Evolutionary conservation across 1,139 yeast species (phyloP).

Genomic region (Citeromyces siamensis): DNA sequence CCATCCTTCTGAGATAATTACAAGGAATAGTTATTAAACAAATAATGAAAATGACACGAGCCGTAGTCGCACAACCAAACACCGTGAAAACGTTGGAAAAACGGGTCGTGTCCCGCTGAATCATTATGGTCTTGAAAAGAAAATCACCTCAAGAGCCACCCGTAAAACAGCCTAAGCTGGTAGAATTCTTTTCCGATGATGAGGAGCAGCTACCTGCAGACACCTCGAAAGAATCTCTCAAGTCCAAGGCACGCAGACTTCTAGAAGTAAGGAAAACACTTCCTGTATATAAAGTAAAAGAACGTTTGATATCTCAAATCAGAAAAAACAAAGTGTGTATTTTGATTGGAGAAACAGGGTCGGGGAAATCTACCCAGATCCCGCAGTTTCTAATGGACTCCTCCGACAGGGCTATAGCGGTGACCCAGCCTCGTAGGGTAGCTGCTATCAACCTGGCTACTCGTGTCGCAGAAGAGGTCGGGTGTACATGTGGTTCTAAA

Average conservation of each 20-base stretch:
- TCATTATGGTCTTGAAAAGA: too few relatives aligned
- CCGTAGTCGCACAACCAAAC: too few relatives aligned
- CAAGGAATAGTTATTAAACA: too few relatives aligned
- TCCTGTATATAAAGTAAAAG: slow-evolving; percentile 69
- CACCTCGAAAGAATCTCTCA: slow-evolving; percentile 16
- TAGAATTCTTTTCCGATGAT: slow-evolving; percentile 15
- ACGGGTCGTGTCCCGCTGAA: too few relatives aligned
- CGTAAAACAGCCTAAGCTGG: slow-evolving; percentile 5
- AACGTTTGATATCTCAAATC: slow-evolving; percentile 46
- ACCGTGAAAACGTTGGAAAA: too few relatives aligned
- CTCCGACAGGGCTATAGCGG: slow-evolving; percentile 54
- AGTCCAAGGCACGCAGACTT: slow-evolving; percentile 32
- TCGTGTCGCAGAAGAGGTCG: slow-evolving; percentile 85
- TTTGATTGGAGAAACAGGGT: slow-evolving; percentile 93
- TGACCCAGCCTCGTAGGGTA: slow-evolving; percentile 95
- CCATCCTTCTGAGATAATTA: too few relatives aligned
- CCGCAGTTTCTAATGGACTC: slow-evolving; percentile 72
- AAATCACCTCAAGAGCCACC: too few relatives aligned
- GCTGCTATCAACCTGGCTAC: slow-evolving; percentile 93
- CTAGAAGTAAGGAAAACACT: slow-evolving; percentile 40
- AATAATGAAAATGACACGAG: too few relatives aligned
- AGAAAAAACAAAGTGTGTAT: slow-evolving; percentile 54
- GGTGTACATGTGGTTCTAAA: slow-evolving; percentile 59
- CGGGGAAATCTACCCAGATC: slow-evolving; percentile 96
- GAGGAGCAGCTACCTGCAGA: slow-evolving; percentile 13